Percentiles rank a stretch among this genome's conserved stretches.
Evolutionary conservation across 352 stramenopile species (phyloP).

Genomic region (Phytophthora colocasiae): DNA sequence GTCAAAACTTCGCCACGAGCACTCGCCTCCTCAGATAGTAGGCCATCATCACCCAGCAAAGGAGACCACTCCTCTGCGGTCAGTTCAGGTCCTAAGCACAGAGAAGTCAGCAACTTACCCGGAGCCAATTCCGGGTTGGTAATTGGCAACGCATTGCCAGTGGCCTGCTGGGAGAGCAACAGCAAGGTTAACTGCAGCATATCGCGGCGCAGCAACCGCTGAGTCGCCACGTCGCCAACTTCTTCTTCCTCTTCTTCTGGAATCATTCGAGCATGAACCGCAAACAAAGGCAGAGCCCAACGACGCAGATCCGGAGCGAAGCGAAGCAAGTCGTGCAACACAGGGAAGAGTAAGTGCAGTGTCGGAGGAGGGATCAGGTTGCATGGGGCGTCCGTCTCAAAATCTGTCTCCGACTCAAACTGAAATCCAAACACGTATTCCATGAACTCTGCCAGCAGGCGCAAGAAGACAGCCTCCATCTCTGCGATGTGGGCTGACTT

Average conservation of each 20-base stretch:
- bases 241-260: constrained; percentile 89
- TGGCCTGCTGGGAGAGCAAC: constrained; percentile 66
- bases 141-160: constrained; percentile 60
- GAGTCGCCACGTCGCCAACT: constrained; percentile 79
- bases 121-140: constrained; percentile 69
- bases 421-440: constrained; percentile 86
- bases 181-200: constrained; percentile 80
- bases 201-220: constrained; percentile 74
- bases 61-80: constrained; percentile 71
- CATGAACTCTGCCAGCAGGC: constrained; percentile 68
- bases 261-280: constrained; percentile 86
- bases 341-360: constrained; percentile 81
- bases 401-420: constrained; percentile 81
- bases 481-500: constrained; percentile 46
- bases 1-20: constrained; percentile 67
- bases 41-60: constrained; percentile 69
- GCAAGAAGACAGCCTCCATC: constrained; percentile 64
- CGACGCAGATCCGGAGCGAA: constrained; percentile 60
- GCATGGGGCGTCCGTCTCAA: constrained; percentile 66
- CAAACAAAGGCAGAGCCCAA: constrained; percentile 80
- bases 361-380: constrained; percentile 78
- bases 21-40: constrained; percentile 67
- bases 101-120: constrained; percentile 57
- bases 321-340: constrained; percentile 65
- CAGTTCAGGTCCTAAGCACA: constrained; percentile 66